Evolutionary conservation across 495 filamentous ascomycete genomes (phyloP).

Genomic region (Thermochaetoides thermophila): DNA sequence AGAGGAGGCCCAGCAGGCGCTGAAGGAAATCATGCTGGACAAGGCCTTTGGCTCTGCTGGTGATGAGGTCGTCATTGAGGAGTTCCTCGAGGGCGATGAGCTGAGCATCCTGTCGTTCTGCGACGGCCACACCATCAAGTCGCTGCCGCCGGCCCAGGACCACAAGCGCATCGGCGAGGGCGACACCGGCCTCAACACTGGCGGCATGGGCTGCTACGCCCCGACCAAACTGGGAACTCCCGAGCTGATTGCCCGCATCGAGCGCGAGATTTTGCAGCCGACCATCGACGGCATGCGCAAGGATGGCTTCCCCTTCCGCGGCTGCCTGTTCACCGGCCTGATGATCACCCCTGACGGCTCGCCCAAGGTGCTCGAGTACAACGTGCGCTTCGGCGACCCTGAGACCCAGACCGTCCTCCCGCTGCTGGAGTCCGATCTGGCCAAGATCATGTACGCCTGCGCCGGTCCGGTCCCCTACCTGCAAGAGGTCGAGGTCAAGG

Average conservation of each 20-base stretch:
- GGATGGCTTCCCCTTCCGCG: conserved; percentile 66
- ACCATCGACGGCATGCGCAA: conserved; percentile 78
- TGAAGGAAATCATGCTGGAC: conserved; percentile 81
- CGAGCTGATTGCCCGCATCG: conserved; percentile 58
- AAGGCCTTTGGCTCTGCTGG: conserved; percentile 80
- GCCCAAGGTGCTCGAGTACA: conserved; percentile 89
- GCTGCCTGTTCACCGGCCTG: conserved; percentile 84
- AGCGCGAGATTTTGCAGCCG: conserved; percentile 72
- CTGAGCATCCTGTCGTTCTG: conserved; percentile 81
- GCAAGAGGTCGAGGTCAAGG: conserved; percentile 49
- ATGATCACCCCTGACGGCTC: conserved; percentile 78
- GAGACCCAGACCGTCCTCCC: conserved; percentile 89
- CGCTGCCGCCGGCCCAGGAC: conserved; percentile 86
- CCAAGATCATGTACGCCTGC: conserved; percentile 81
- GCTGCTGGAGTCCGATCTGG: conserved; percentile 76
- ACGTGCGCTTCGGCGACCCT: conserved; percentile 90
- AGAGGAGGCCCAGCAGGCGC: conserved; percentile 64
- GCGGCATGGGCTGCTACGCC: conserved; percentile 96
- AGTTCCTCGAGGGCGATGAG: conserved; percentile 84
- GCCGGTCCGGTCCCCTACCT: conserved; percentile 58
- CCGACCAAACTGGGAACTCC: conserved; percentile 72
- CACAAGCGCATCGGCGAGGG: conserved; percentile 91
- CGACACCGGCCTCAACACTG: conserved; percentile 86
- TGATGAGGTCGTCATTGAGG: conserved; percentile 90
- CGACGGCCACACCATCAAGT: conserved; percentile 73